Evolutionary conservation across 108 stramenopile genomes (phyloP).

Genomic region (Thalassiosira profunda): DNA sequence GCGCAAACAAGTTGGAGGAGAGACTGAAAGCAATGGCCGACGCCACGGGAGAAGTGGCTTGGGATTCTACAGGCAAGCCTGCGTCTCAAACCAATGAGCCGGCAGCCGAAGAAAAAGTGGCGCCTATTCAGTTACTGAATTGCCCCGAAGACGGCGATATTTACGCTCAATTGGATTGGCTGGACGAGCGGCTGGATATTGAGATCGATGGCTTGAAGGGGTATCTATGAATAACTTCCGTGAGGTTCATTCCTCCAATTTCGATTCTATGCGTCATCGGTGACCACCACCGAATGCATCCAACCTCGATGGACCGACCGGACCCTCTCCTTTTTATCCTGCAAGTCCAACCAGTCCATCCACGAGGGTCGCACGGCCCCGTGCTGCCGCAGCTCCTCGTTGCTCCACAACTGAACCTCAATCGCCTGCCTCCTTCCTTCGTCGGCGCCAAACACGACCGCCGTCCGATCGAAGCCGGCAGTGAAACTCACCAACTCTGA

Average conservation of each 20-base stretch:
- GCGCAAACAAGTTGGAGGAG: no score
- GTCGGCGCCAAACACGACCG: conserved; percentile 57
- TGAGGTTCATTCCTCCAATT: no score
- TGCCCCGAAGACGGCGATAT: background rate
- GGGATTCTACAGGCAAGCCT: no score
- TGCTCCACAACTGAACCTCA: conserved; percentile 81
- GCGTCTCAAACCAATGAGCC: no score
- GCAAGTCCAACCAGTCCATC: conserved; percentile 56
- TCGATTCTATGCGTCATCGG: conserved; percentile 39
- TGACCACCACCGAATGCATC: conserved; percentile 80
- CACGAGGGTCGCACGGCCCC: conserved; percentile 79
- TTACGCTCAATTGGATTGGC: background rate
- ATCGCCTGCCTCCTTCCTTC: conserved; percentile 54
- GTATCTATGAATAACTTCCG: background rate
- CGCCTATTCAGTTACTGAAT: background rate
- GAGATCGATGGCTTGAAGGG: background rate
- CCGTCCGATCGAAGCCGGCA: conserved; percentile 84
- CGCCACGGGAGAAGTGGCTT: no score
- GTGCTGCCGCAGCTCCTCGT: conserved; percentile 65
- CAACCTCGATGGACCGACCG: conserved; percentile 80
- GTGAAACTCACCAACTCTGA: conserved; percentile 67
- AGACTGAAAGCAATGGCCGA: no score
- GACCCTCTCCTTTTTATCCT: conserved; percentile 36
- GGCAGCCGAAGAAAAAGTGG: background rate
- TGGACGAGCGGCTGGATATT: background rate